Evolutionary conservation across 768 basidiomycete species (phyloP).

Genomic region (Cytidiella melzeri): DNA sequence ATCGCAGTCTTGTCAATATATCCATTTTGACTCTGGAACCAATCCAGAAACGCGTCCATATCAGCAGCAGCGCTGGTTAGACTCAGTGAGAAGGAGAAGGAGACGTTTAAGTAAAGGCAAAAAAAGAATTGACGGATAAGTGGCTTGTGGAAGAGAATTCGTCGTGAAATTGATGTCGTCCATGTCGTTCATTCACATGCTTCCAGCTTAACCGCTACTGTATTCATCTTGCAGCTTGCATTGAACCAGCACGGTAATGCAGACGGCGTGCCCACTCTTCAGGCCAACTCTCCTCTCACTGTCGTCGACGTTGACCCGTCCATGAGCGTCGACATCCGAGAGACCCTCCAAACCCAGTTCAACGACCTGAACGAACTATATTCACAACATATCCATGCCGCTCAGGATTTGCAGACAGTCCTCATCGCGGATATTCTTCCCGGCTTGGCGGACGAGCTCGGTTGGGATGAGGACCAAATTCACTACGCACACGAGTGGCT

Average conservation of each 20-base stretch:
- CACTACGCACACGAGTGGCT: conserved; percentile 59
- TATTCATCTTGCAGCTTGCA: too few relatives aligned
- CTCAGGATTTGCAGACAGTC: conserved; percentile 42
- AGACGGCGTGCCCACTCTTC: not conserved
- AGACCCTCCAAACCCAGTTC: conserved; percentile 27
- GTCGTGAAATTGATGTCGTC: too few relatives aligned
- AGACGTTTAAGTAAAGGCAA: too few relatives aligned
- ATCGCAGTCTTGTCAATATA: conserved; percentile 40
- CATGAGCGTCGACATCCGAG: conserved; percentile 5
- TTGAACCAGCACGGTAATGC: not conserved
- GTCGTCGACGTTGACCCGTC: not conserved
- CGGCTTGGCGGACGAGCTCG: conserved; percentile 51
- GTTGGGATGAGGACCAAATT: conserved; percentile 38
- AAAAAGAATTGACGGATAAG: too few relatives aligned
- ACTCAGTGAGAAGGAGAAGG: too few relatives aligned
- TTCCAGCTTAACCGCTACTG: not conserved
- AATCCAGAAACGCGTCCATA: conserved; percentile 37
- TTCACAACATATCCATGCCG: conserved; percentile 38
- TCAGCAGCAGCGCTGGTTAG: too few relatives aligned
- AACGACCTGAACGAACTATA: conserved; percentile 46
- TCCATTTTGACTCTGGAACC: conserved; percentile 54
- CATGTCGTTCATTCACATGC: not conserved
- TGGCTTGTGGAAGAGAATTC: too few relatives aligned
- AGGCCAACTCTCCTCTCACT: not conserved
- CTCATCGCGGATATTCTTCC: conserved; percentile 55